Conservation (phyloP, 2,329 filamentous ascomycete genomes). For the Didymella pomorum region DNA sequence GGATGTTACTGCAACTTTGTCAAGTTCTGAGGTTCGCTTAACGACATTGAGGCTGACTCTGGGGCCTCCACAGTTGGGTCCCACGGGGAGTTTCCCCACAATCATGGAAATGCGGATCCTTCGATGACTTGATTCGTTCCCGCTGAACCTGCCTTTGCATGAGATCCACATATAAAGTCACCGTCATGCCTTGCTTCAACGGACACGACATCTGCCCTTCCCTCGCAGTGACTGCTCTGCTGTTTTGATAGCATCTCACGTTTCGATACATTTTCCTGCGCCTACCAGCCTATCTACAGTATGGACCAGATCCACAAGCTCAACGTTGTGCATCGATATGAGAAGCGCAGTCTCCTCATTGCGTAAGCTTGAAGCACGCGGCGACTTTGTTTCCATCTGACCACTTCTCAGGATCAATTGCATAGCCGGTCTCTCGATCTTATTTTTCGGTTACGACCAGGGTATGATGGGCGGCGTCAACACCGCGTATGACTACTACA, state of each 20-base stretch:
- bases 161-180: slow-evolving; percentile 13
- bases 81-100: slow-evolving; percentile 16
- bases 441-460: slow-evolving; percentile 44
- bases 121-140: slow-evolving; percentile 14
- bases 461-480: slow-evolving; percentile 48
- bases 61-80: slow-evolving; percentile 8
- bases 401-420: slow-evolving; percentile 33
- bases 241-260: background rate
- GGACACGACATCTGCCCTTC: background rate
- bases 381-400: background rate
- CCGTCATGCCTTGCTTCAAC: background rate
- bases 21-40: background rate
- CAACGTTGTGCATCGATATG: slow-evolving; percentile 35
- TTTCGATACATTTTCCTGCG: background rate
- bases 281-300: background rate
- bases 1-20: background rate
- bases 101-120: slow-evolving; percentile 4
- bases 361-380: slow-evolving; percentile 15
- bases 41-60: background rate
- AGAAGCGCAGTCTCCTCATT: slow-evolving; percentile 41
- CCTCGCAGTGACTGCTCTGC: background rate
- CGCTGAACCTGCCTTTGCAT: slow-evolving; percentile 6
- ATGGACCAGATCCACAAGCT: slow-evolving; percentile 41
- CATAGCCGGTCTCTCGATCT: slow-evolving; percentile 41
- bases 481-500: slow-evolving; percentile 43